These are phyloP conservation scores for Colletotrichum horii DNA, from an alignment of 2,329 filamentous ascomycete genomes.

Conservation along the genomic window DNA sequence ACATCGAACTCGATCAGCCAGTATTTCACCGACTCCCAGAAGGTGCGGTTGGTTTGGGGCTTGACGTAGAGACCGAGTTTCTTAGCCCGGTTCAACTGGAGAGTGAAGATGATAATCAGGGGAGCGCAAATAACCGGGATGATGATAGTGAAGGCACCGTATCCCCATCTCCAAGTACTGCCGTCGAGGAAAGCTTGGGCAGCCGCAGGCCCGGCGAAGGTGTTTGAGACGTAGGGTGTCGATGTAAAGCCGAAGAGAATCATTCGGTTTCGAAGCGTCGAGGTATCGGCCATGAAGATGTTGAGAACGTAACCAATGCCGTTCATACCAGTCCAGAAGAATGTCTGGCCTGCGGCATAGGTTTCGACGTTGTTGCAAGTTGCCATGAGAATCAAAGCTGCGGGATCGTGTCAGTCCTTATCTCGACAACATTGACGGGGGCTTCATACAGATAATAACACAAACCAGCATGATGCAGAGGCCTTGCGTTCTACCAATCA, in stretches of 20 bases:
- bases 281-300: slow-evolving; percentile 37
- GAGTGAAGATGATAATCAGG: slow-evolving; percentile 11
- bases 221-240: slow-evolving; percentile 41
- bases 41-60: slow-evolving; percentile 6
- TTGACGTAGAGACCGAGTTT: slow-evolving; percentile 24
- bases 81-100: slow-evolving; percentile 20
- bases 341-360: slow-evolving; percentile 51
- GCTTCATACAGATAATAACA: not conserved
- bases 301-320: slow-evolving; percentile 32
- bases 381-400: slow-evolving; percentile 59
- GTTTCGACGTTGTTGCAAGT: slow-evolving; percentile 54
- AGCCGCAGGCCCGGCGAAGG: slow-evolving; percentile 33
- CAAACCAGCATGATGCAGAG: slow-evolving; percentile 33
- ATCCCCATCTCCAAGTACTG: slow-evolving; percentile 39
- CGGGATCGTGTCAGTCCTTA: slow-evolving; percentile 39
- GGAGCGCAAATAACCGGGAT: slow-evolving; percentile 39
- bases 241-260: slow-evolving; percentile 35
- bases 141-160: slow-evolving; percentile 64
- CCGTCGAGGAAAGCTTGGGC: slow-evolving; percentile 28
- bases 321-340: slow-evolving; percentile 58
- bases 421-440: not conserved
- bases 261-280: slow-evolving; percentile 33
- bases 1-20: slow-evolving; percentile 31
- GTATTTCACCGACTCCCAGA: slow-evolving; percentile 19
- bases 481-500: slow-evolving; percentile 41